These are phyloP conservation scores for Fusarium neocosmosporiellum DNA, from an alignment of 2,329 filamentous ascomycete species.

Conservation along the genomic window DNA sequence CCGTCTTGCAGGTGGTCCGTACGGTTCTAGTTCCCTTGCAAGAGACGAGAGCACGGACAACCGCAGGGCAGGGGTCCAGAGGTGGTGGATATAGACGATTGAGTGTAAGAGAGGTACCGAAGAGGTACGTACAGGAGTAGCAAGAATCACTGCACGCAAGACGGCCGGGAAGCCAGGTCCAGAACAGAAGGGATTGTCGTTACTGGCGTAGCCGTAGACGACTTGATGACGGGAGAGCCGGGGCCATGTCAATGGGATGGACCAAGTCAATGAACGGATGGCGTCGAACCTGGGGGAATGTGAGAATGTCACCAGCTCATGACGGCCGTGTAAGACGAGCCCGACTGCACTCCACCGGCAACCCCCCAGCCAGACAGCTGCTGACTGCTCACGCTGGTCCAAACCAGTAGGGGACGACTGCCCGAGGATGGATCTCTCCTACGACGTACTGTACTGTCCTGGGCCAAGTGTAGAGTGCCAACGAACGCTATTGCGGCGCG, in stretches of 20 bases:
- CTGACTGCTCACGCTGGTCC: not conserved
- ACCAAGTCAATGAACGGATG: conserved; percentile 13
- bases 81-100: conserved; percentile 1
- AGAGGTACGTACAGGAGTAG: not conserved
- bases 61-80: conserved; percentile 31
- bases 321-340: conserved; percentile 23
- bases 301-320: conserved; percentile 14
- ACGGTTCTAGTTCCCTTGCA: conserved; percentile 27
- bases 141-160: not conserved
- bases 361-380: not conserved
- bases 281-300: conserved; percentile 12
- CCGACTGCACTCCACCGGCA: not conserved
- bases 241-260: conserved; percentile 2
- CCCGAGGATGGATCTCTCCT: not conserved
- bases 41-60: conserved; percentile 33
- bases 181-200: conserved; percentile 32
- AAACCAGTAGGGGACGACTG: not conserved
- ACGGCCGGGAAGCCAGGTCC: conserved; percentile 22
- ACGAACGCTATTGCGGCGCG: not conserved
- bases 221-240: conserved; percentile 14
- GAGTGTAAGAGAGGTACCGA: not conserved
- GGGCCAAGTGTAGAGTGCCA: not conserved
- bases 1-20: conserved; percentile 24
- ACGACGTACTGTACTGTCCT: not conserved
- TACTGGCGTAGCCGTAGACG: not conserved